Evolutionary conservation across 371 early-diverging fungal genomes (phyloP).

Genomic region (Lichtheimia corymbifera): DNA sequence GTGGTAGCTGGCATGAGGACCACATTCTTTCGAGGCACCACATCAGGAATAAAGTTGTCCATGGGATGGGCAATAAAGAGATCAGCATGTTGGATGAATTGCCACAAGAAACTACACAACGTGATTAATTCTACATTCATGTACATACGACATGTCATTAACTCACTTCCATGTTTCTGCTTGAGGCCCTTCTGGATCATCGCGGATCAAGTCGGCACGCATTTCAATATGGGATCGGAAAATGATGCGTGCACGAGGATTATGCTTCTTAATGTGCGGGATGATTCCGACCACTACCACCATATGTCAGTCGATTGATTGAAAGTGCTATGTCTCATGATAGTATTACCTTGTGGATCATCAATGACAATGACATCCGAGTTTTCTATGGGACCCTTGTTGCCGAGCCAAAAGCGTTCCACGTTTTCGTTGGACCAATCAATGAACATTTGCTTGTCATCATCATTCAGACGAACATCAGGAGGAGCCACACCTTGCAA

Average conservation of each 20-base stretch:
- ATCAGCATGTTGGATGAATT: constrained; percentile 72
- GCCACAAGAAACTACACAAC: constrained; percentile 64
- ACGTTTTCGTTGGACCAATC: constrained; percentile 80
- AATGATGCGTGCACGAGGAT: constrained; percentile 70
- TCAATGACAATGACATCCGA: constrained; percentile 86
- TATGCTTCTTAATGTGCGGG: constrained; percentile 70
- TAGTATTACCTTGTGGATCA: constrained; percentile 73
- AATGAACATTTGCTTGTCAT: constrained; percentile 70
- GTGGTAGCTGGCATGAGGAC: constrained; percentile 77
- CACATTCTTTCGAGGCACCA: constrained; percentile 63
- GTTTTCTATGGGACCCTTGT: constrained; percentile 63
- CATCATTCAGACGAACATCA: constrained; percentile 57
- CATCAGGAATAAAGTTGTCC: constrained; percentile 69
- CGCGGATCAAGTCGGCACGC: constrained; percentile 66
- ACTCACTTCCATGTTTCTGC: constrained; percentile 64
- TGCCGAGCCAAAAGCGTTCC: constrained; percentile 71
- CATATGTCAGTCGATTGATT: too few species aligned
- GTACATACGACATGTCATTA: constrained; percentile 25
- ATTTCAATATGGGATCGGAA: constrained; percentile 90
- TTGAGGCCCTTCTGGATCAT: constrained; percentile 57
- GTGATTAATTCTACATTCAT: constrained; percentile 68
- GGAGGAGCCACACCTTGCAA: constrained; percentile 80
- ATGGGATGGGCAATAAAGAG: constrained; percentile 83
- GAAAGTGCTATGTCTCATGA: not conserved
- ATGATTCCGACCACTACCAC: constrained; percentile 67